Evolutionary conservation across 2,329 filamentous ascomycete species (phyloP).

Genomic region (Neopestalotiopsis clavispora): DNA sequence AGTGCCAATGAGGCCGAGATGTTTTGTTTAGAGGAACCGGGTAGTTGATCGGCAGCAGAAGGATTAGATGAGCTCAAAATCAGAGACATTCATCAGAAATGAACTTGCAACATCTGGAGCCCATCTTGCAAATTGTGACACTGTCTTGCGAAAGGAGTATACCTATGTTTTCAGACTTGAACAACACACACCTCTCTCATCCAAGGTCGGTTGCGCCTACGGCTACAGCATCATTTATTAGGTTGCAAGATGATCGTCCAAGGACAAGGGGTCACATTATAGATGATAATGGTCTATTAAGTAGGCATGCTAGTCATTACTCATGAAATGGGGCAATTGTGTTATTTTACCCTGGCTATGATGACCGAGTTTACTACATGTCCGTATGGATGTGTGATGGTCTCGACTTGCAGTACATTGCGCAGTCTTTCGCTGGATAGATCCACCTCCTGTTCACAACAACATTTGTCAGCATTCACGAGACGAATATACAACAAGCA

Average conservation of each 20-base stretch:
- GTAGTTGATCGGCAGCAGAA: not conserved
- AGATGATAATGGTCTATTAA: no score
- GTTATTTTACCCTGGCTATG: slow-evolving; percentile 31
- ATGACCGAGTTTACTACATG: slow-evolving; percentile 56
- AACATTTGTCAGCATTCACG: not conserved
- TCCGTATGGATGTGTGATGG: slow-evolving; percentile 52
- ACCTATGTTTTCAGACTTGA: no score
- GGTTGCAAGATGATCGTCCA: no score
- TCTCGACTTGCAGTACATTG: slow-evolving; percentile 41
- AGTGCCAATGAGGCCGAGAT: not conserved
- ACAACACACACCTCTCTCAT: no score
- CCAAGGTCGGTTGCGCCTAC: no score
- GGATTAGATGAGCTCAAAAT: not conserved
- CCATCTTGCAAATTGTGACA: no score
- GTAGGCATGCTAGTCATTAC: no score
- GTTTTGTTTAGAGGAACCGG: not conserved
- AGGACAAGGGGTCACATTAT: no score
- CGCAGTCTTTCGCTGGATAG: slow-evolving; percentile 36
- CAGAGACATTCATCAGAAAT: not conserved
- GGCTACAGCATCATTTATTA: no score
- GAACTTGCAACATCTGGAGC: not conserved
- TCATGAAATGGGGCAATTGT: not conserved
- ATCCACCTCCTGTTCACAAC: slow-evolving; percentile 39
- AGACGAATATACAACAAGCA: no score
- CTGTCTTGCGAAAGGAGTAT: no score